Conservation (phyloP, 306 rosid species). For the Castanea sativa region DNA sequence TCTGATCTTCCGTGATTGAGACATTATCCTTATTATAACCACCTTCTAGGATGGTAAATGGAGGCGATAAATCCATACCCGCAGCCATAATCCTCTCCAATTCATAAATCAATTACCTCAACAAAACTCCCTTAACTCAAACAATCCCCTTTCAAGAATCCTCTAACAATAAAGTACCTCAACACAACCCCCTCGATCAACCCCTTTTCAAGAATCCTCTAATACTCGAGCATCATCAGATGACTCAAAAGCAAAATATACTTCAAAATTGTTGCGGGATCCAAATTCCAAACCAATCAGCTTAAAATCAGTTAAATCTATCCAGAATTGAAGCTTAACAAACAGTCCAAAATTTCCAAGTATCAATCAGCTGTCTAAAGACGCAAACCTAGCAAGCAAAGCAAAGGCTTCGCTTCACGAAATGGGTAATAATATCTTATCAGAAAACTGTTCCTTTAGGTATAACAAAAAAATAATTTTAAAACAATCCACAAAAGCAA, state of each 20-base stretch:
- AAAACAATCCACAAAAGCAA: neutral
- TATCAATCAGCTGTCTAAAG: neutral
- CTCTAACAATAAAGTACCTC: neutral
- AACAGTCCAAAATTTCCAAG: neutral
- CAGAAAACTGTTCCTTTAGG: neutral
- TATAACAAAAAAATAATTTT: neutral
- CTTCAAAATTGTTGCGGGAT: neutral
- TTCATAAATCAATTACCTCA: slow-evolving; percentile 29
- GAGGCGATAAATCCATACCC: slow-evolving; percentile 55
- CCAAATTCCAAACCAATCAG: slow-evolving; percentile 5
- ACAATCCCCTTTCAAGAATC: neutral
- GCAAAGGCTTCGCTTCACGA: slow-evolving; percentile 18
- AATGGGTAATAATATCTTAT: neutral
- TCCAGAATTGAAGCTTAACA: neutral
- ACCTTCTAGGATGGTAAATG: slow-evolving; percentile 44
- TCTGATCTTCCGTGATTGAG: slow-evolving; percentile 43
- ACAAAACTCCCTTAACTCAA: neutral
- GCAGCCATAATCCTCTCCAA: slow-evolving; percentile 47
- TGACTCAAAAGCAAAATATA: neutral
- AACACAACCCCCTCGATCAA: neutral
- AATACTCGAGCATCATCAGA: neutral
- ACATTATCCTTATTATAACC: slow-evolving; percentile 40
- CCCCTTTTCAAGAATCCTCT: neutral
- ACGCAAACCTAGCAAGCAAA: neutral
- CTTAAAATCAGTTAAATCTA: neutral